A percentile compares a stretch with the other conserved stretches of the same genome.
phyloP scores from a whole-genome alignment of 148 eudicot genomes.

The Vaccinium macrocarpon region DNA sequence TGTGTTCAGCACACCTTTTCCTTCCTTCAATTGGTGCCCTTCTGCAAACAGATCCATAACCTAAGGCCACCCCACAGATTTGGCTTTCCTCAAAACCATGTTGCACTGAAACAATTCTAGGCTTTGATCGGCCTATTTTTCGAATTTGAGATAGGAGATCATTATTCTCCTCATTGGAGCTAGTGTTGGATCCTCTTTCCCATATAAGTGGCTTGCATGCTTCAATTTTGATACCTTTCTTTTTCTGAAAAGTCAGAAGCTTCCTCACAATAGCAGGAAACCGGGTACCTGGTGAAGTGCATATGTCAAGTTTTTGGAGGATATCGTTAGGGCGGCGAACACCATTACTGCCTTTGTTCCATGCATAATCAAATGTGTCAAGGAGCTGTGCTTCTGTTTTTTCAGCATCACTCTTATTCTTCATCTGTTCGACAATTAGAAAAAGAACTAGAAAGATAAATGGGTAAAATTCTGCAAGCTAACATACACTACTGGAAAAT shows the following conservation, averaged over 20 bases:
- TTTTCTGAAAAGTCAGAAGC: constrained; percentile 42
- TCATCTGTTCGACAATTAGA: constrained; percentile 43
- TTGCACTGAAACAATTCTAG: constrained; percentile 36
- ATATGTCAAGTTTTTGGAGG: constrained; percentile 37
- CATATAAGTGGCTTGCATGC: constrained; percentile 26
- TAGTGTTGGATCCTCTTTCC: constrained; percentile 25
- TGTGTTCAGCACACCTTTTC: constrained; percentile 64
- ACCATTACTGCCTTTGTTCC: constrained; percentile 82
- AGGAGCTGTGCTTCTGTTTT: constrained; percentile 69
- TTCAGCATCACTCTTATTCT: constrained; percentile 68
- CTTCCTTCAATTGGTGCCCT: constrained; percentile 52
- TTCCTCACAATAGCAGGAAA: constrained; percentile 36
- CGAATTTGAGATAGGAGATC: constrained; percentile 42
- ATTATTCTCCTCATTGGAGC: constrained; percentile 15
- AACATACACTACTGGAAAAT: background rate
- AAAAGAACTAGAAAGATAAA: constrained; percentile 8
- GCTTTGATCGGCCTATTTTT: constrained; percentile 59
- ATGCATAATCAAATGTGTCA: constrained; percentile 73
- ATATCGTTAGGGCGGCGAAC: constrained; percentile 66
- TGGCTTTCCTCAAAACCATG: constrained; percentile 19
- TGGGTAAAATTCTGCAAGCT: background rate
- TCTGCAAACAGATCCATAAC: constrained; percentile 50
- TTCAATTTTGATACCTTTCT: constrained; percentile 59
- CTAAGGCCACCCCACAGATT: constrained; percentile 58
- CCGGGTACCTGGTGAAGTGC: constrained; percentile 18